Conservation (phyloP, 2,329 filamentous ascomycete species). For the Didymella keratinophila region DNA sequence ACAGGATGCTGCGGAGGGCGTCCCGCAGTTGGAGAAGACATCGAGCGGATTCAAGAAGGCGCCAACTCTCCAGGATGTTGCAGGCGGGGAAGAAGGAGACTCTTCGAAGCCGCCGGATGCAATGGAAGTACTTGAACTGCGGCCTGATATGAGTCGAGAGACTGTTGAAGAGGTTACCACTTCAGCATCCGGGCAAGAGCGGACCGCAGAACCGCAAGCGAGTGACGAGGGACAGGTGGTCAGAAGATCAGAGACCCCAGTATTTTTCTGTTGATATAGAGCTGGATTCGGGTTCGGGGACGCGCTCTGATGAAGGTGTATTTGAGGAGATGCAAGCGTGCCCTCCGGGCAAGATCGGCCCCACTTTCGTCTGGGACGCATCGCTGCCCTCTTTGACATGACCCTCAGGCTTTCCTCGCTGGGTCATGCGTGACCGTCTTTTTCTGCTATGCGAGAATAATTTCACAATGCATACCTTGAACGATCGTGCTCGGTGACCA, state of each 20-base stretch:
- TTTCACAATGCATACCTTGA: neutral
- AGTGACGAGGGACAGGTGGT: neutral
- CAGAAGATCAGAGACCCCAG: neutral
- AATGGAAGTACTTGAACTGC: neutral
- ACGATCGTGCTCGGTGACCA: neutral
- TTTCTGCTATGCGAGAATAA: neutral
- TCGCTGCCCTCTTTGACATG: neutral
- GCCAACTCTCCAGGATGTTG: neutral
- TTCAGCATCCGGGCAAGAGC: neutral
- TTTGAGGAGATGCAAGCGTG: neutral
- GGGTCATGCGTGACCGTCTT: neutral
- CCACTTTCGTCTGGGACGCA: neutral
- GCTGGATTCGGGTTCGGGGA: neutral
- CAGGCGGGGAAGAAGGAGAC: neutral
- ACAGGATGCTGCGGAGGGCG: neutral
- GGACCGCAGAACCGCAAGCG: too few relatives aligned
- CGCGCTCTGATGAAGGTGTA: neutral
- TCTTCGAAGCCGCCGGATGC: neutral
- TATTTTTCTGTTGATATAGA: neutral
- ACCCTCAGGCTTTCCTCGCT: neutral
- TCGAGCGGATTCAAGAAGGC: too few relatives aligned
- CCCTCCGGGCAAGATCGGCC: neutral
- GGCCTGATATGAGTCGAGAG: neutral
- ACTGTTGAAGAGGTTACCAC: neutral
- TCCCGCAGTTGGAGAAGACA: neutral